phyloP scores from a whole-genome alignment of 176 grass and related monocot genomes.

The Carex littledalei region DNA sequence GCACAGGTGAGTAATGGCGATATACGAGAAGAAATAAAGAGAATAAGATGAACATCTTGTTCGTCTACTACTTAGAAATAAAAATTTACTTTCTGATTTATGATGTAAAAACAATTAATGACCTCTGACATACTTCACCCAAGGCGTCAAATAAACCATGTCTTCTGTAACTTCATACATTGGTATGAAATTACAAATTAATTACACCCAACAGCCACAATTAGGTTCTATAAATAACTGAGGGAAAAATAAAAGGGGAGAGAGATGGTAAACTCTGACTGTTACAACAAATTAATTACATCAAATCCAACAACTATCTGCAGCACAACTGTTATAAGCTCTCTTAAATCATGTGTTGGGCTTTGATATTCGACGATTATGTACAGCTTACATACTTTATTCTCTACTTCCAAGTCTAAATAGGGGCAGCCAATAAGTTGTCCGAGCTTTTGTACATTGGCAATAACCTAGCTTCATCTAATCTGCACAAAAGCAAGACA shows the following conservation, averaged over 20 bases:
- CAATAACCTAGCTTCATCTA: neutral
- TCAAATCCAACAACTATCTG: conserved; percentile 6
- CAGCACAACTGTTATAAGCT: neutral
- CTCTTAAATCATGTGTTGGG: neutral
- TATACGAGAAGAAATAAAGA: neutral
- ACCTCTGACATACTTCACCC: neutral
- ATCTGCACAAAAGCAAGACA: conserved; percentile 3
- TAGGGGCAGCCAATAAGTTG: neutral
- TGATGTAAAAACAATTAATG: neutral
- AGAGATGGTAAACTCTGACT: neutral
- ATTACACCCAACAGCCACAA: neutral
- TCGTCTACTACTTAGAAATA: neutral
- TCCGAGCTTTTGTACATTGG: conserved; percentile 9
- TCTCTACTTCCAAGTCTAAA: conserved; percentile 16
- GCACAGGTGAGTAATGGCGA: too few relatives aligned
- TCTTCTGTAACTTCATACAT: neutral
- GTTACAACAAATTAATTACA: conserved; percentile 20
- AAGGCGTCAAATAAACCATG: neutral
- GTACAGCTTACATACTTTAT: conserved; percentile 14
- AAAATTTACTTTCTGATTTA: neutral
- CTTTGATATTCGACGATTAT: neutral
- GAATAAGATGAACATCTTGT: neutral
- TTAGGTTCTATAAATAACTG: neutral
- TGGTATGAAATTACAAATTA: neutral
- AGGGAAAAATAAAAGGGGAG: neutral